Conservation (phyloP, 2,329 filamentous ascomycete genomes). For the Byssochlamys sp. region DNA sequence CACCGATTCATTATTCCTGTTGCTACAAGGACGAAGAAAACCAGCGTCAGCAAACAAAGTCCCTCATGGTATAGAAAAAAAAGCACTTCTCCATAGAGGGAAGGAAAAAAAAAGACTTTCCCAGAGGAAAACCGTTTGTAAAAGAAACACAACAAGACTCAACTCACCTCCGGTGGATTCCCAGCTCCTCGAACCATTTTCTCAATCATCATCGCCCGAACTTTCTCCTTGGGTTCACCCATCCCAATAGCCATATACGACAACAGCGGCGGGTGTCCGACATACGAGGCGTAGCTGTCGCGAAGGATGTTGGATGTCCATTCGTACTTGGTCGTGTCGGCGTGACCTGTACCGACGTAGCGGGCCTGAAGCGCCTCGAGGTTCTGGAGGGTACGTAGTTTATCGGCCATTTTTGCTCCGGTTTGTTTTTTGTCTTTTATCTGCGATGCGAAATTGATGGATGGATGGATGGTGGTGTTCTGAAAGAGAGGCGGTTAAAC, state of each 20-base stretch:
- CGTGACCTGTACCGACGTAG: slow-evolving; percentile 89
- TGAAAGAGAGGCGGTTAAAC: not conserved
- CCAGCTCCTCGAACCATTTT: slow-evolving; percentile 58
- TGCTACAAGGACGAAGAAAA: not conserved
- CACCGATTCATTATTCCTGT: slow-evolving; percentile 2
- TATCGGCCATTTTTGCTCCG: slow-evolving; percentile 61
- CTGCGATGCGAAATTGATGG: too few species aligned
- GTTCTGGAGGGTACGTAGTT: slow-evolving; percentile 93
- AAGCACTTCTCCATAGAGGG: not conserved
- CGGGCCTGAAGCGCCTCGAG: slow-evolving; percentile 93
- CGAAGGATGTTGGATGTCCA: slow-evolving; percentile 93
- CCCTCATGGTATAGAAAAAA: not conserved
- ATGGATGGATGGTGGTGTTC: not conserved
- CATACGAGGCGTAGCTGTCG: slow-evolving; percentile 79
- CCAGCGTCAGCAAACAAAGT: not conserved
- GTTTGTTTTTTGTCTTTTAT: slow-evolving; percentile 6
- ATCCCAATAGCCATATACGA: slow-evolving; percentile 83
- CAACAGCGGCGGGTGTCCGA: slow-evolving; percentile 79
- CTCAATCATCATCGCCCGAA: slow-evolving; percentile 71
- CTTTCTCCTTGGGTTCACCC: slow-evolving; percentile 72
- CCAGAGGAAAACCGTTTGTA: not conserved
- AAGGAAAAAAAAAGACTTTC: not conserved
- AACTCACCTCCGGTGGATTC: slow-evolving; percentile 51
- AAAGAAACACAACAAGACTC: not conserved
- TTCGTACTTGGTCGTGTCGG: slow-evolving; percentile 94